Evolutionary conservation across 768 basidiomycete genomes (phyloP), one percentile per base, ranked within the genome.

Genomic region (Dictyophora rubrovolvata): DNA sequence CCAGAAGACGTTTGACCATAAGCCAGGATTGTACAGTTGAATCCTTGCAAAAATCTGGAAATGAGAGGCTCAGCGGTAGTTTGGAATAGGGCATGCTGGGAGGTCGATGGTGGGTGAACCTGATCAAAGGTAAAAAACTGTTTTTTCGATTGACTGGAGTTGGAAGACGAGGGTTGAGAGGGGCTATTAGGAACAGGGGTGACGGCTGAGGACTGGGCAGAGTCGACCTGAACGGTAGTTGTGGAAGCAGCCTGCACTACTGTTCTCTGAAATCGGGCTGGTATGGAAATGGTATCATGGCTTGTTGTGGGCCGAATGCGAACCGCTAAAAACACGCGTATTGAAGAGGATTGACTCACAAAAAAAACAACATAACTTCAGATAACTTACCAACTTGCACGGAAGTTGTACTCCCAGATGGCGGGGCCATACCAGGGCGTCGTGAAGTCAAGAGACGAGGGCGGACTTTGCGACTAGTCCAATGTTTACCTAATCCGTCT

Each of bases 1-100:
- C 95, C 95, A 63, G 89, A 93, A 64, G 89, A 90, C 1, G 95
- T 97, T 71, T 97, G 95, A 37, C 95, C 95, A 72, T 99, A 99
- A 54, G 96, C 96, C 63, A 99, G 83, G 57, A 98, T 88, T 11
- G 96, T 99, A 62, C 94, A 95, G 74, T 99, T 99, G 72, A 93
- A 93, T 5, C 95, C 95, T 67, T 93, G 90, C 33, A 92, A 68
- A 69, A 95, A 95, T 64, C 89, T 87, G 28, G 84, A 80, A 62
- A 94, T 79, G 67, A 95, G 86, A 11, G 90, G 90, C 49, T 86
- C 79, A 20, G 91, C 87, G 37, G 93, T 94, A 6, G 80, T 79
- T 33, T 85, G 85, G 72, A 91, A 99, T 64, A 97, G 80, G 28
- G 84, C 81, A 71, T 86, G 81, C 69, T 99, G 96, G 0, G 85